phyloP scores from a whole-genome alignment of 2,329 filamentous ascomycete species.

The Neopestalotiopsis rosae region DNA sequence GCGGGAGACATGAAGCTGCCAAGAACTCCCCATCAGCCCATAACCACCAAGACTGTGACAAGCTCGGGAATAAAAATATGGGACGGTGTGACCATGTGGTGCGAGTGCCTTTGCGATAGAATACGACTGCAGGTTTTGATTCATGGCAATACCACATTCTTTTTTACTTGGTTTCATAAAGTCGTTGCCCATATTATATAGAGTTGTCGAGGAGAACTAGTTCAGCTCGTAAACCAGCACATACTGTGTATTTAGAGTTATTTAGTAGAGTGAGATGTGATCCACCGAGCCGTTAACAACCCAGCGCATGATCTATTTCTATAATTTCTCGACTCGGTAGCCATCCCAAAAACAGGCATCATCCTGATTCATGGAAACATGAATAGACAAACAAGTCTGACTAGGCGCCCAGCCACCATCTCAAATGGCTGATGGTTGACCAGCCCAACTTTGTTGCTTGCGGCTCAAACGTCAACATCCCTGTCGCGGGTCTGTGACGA shows the following conservation, averaged over 20 bases:
- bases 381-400: neutral
- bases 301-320: neutral
- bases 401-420: neutral
- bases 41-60: neutral
- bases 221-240: neutral
- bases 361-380: conserved; percentile 2
- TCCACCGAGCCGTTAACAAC: neutral
- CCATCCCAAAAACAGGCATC: neutral
- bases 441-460: neutral
- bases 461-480: conserved; percentile 1
- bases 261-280: too few species aligned
- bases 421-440: neutral
- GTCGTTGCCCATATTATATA: neutral
- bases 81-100: neutral
- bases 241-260: too few species aligned
- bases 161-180: neutral
- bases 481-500: conserved; percentile 13
- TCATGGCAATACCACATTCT: neutral
- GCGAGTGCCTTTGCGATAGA: neutral
- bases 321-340: neutral
- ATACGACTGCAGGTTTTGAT: neutral
- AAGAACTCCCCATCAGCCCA: conserved; percentile 7
- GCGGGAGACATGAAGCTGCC: conserved; percentile 11
- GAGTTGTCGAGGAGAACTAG: neutral
- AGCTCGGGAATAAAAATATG: neutral